Conservation (phyloP, 768 basidiomycete species). For the Stropharia rugosoannulata region DNA sequence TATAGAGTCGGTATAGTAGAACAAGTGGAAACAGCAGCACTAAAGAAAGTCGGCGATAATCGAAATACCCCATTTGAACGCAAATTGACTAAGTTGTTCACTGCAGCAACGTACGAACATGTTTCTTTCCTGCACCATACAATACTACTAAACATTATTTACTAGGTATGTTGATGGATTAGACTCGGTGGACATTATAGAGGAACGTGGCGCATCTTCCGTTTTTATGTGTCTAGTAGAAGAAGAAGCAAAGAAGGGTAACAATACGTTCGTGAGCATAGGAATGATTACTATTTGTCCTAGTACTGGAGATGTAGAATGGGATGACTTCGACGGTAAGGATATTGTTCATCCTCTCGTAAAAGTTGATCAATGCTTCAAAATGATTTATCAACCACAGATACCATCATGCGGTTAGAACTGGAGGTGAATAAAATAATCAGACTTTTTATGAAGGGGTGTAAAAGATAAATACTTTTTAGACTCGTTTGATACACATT, state of each 20-base stretch:
- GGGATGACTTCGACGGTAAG: constrained; percentile 86
- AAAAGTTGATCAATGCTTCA: neutral
- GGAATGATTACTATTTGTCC: constrained; percentile 81
- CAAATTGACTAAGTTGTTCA: constrained; percentile 76
- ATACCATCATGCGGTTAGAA: constrained; percentile 83
- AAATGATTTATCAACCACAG: constrained; percentile 30
- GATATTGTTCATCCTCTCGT: neutral
- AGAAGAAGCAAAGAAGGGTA: constrained; percentile 36
- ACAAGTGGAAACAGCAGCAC: constrained; percentile 84
- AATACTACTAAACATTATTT: constrained; percentile 2
- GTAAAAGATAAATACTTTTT: constrained; percentile 4
- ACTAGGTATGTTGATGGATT: constrained; percentile 80
- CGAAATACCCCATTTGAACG: constrained; percentile 73
- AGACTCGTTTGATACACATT: constrained; percentile 88
- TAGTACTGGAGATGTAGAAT: constrained; percentile 89
- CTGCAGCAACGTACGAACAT: constrained; percentile 78
- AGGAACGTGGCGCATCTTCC: constrained; percentile 51
- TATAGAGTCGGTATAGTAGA: constrained; percentile 82
- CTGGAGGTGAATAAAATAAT: constrained; percentile 59
- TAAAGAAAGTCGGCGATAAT: constrained; percentile 82
- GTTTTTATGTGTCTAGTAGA: constrained; percentile 75
- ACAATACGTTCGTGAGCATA: constrained; percentile 43
- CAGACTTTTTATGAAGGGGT: neutral
- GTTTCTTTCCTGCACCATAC: neutral
- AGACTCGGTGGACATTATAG: constrained; percentile 63